phyloP scores from a whole-genome alignment of 306 rosid genomes.

The Fragaria iinumae region DNA sequence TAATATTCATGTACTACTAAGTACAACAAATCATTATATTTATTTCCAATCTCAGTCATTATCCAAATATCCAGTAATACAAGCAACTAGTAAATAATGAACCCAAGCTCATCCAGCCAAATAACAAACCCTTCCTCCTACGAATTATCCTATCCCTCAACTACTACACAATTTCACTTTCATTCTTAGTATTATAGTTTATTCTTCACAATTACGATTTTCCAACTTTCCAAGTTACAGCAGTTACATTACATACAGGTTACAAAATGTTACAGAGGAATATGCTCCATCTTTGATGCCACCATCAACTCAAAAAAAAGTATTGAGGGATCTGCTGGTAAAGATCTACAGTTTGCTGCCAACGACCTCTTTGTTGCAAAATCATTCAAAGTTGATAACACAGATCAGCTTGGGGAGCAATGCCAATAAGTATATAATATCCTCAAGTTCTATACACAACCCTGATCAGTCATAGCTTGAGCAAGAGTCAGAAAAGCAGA shows the following conservation, averaged over 20 bases:
- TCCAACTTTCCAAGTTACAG: slow-evolving; percentile 18
- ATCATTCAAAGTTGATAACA: not conserved
- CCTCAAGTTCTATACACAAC: slow-evolving; percentile 62
- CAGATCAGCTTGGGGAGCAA: slow-evolving; percentile 28
- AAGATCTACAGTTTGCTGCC: slow-evolving; percentile 25
- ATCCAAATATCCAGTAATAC: slow-evolving; percentile 34
- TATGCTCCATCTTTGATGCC: slow-evolving; percentile 17
- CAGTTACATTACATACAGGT: slow-evolving; percentile 40
- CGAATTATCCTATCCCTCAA: slow-evolving; percentile 26
- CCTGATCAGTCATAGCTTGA: slow-evolving; percentile 98
- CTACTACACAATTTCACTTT: slow-evolving; percentile 27
- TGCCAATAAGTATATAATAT: slow-evolving; percentile 12
- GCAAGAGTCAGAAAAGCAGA: slow-evolving; percentile 88
- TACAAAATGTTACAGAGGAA: slow-evolving; percentile 58
- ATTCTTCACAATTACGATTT: slow-evolving; percentile 24
- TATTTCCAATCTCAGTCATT: slow-evolving; percentile 39
- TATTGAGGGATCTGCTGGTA: not conserved
- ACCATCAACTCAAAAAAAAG: not conserved
- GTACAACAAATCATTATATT: slow-evolving; percentile 15
- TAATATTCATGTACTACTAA: no score
- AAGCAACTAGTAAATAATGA: slow-evolving; percentile 21
- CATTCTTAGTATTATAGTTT: slow-evolving; percentile 23
- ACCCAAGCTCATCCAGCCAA: slow-evolving; percentile 25
- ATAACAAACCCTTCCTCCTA: slow-evolving; percentile 24
- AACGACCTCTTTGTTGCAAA: slow-evolving; percentile 8